Evolutionary conservation across 2,329 filamentous ascomycete species (phyloP).

Genomic region (Gaeumannomyces sp.): DNA sequence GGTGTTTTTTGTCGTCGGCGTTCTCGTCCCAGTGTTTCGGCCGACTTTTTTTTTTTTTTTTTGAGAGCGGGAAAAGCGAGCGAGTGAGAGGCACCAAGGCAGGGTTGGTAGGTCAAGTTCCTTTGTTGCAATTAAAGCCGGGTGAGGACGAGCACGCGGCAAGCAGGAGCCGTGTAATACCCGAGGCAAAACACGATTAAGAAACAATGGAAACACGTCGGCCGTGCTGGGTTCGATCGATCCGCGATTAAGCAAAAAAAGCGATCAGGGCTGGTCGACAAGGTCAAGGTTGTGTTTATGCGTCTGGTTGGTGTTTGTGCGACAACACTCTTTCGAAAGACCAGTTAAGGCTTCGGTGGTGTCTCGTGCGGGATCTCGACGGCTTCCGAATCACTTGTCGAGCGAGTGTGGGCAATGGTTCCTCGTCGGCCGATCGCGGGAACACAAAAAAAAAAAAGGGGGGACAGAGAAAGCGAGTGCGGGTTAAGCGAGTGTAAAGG

Average conservation of each 20-base stretch:
- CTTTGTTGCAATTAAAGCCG: slow-evolving; percentile 1
- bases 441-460: background rate
- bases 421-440: background rate
- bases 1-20: too few species aligned
- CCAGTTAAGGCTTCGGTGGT: background rate
- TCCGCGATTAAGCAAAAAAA: background rate
- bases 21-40: too few species aligned
- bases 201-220: background rate
- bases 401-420: background rate
- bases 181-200: background rate
- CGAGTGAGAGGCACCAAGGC: too few species aligned
- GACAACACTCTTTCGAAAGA: background rate
- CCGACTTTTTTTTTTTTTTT: background rate
- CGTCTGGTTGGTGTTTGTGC: too few species aligned
- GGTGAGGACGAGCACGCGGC: background rate
- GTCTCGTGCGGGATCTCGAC: background rate
- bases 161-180: background rate
- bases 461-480: background rate
- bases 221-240: background rate
- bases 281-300: too few species aligned
- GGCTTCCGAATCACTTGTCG: background rate
- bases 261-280: background rate
- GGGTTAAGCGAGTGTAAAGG: background rate
- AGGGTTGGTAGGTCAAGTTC: background rate
- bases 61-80: background rate